Base-by-base conservation (phyloP, 805 yeast species). In the Hyphopichia homilentoma region DNA sequence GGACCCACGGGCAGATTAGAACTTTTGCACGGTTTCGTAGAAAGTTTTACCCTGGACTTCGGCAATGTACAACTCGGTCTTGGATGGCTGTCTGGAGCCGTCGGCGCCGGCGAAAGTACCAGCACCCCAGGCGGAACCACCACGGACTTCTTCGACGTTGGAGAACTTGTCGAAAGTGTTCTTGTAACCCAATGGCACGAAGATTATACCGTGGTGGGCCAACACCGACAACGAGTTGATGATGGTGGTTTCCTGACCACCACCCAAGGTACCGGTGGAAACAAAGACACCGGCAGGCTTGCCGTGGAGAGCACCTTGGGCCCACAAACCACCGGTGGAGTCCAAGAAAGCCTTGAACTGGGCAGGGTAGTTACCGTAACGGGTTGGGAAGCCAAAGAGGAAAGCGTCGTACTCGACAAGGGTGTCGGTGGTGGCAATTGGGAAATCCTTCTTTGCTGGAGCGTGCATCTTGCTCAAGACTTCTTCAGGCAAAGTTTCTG, bases 41-140 rank as follows among this genome's bases (percentile, higher is more conserved):
- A 85, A 84, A 33, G 73, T 57, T 49, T 67, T 60, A 61, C 94
- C 95, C 67, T 85, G 95, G 42, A 64, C 66, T 33, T 55, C 57
- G 34, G 84, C 89, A 40, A 81, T 52, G 45, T 70, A 68, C 59
- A 75, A 65, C 66, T 85, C 95, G 42, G 77, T 60, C 32, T 64
- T 74, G 35, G 77, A 53, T 27, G 88, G 83, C 43, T 56, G 59
- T 68, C 90, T 79, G 25, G 86, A 73, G 47, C 94, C 95, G 51
- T 81, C 87, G 16, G 77, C 64, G 43, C 82, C 90, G 21, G 95
- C 86, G 44, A 73, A 69, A 36, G 84, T 66, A 52, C 90, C 93
- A 27, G 95, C 87, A 61, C 94, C 94, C 83, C 87, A 86, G 33
- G 95, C 75, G 34, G 89, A 76, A 48, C 83, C 81, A 49, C 94